Conservation (phyloP, 371 early-diverging fungal genomes). For the Capillidium heterosporum region DNA sequence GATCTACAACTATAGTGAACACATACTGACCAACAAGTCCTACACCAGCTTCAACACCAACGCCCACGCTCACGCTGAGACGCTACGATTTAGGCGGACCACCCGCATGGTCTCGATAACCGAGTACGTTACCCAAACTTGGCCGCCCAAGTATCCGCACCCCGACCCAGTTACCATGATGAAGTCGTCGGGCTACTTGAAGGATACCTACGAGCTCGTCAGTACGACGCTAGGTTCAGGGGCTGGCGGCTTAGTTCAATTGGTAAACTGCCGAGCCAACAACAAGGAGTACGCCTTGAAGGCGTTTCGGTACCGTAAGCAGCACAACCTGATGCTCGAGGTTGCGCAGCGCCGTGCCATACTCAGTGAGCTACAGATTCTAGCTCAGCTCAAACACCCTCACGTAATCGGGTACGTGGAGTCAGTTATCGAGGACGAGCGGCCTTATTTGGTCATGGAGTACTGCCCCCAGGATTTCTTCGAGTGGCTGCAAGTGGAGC, state of each 20-base stretch:
- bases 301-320: background rate
- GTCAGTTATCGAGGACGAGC: slow-evolving; percentile 36
- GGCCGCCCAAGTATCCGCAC: slow-evolving; percentile 1
- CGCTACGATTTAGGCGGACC: background rate
- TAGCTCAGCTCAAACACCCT: background rate
- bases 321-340: background rate
- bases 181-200: background rate
- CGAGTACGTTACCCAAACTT: background rate
- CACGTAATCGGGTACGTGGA: slow-evolving; percentile 75
- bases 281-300: background rate
- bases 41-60: too few species aligned
- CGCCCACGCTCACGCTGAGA: slow-evolving; percentile 2
- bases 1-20: too few species aligned
- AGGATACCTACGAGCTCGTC: background rate
- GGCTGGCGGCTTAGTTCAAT: background rate
- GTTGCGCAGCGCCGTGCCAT: background rate
- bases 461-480: slow-evolving; percentile 62
- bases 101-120: background rate
- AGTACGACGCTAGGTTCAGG: background rate
- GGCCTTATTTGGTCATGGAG: slow-evolving; percentile 59
- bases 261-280: background rate
- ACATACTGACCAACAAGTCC: too few species aligned
- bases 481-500: slow-evolving; percentile 8
- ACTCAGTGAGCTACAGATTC: slow-evolving; percentile 1
- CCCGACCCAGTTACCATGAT: background rate